Evolutionary conservation across 768 basidiomycete genomes (phyloP).

Genomic region (Phlebiopsis gigantea): DNA sequence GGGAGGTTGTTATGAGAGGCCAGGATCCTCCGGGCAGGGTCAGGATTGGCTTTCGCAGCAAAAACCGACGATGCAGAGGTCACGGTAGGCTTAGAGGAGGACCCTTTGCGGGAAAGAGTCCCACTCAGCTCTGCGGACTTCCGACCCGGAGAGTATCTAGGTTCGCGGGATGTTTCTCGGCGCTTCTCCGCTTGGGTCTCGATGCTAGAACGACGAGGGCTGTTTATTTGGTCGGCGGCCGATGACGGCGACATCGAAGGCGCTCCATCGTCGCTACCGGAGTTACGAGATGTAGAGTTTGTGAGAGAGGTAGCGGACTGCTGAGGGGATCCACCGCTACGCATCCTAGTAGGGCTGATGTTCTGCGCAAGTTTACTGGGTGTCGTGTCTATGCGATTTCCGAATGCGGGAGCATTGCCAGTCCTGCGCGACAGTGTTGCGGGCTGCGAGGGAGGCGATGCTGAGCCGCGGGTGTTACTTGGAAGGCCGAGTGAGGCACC

Average conservation of each 20-base stretch:
- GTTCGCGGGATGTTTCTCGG: constrained; percentile 47
- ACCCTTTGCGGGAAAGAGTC: constrained; percentile 40
- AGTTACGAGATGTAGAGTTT: constrained; percentile 34
- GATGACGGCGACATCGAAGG: constrained; percentile 37
- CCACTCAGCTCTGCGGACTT: constrained; percentile 54
- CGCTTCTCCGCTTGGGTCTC: constrained; percentile 40
- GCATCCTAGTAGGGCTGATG: constrained; percentile 40
- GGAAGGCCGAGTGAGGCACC: not conserved
- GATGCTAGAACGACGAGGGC: constrained; percentile 44
- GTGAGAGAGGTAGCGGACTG: constrained; percentile 35
- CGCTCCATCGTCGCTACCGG: constrained; percentile 33
- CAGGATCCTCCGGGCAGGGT: constrained; percentile 15
- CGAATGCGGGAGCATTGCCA: constrained; percentile 18
- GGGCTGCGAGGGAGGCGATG: constrained; percentile 14
- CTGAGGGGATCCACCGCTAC: constrained; percentile 51
- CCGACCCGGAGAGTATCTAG: constrained; percentile 49
- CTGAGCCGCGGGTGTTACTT: constrained; percentile 13
- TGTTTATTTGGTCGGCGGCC: constrained; percentile 38
- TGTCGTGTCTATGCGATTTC: constrained; percentile 14
- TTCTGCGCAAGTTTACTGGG: constrained; percentile 15
- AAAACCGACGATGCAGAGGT: constrained; percentile 24
- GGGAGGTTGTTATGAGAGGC: constrained; percentile 7
- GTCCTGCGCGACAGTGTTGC: constrained; percentile 21
- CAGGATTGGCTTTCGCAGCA: constrained; percentile 2
- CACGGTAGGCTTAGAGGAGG: constrained; percentile 41